Percentiles rank a stretch among this genome's conserved stretches.
These are phyloP conservation scores for Macadamia integrifolia DNA, from an alignment of 164 flowering plant genomes.

Conservation along the genomic window DNA sequence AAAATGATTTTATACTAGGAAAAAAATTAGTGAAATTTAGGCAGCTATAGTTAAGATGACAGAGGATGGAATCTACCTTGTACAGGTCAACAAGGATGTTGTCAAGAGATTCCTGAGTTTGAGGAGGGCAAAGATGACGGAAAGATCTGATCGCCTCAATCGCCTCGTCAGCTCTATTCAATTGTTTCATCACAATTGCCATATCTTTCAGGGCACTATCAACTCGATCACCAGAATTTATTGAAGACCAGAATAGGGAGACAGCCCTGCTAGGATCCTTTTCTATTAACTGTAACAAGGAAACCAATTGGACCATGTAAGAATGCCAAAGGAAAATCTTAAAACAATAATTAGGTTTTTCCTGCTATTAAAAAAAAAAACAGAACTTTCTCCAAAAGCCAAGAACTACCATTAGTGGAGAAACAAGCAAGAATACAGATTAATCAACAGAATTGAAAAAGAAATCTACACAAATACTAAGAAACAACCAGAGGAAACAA, in stretches of 20 bases:
- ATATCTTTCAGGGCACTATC: slow-evolving; percentile 93
- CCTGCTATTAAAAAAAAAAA: too few relatives aligned
- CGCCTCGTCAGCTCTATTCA: slow-evolving; percentile 80
- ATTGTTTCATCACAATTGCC: slow-evolving; percentile 88
- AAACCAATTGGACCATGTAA: not conserved
- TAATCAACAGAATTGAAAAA: not conserved
- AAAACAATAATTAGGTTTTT: not conserved
- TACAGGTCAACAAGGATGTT: slow-evolving; percentile 80
- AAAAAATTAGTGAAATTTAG: too few relatives aligned
- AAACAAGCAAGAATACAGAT: not conserved
- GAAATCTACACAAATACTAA: not conserved
- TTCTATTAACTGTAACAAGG: slow-evolving; percentile 50
- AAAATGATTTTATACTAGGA: not conserved
- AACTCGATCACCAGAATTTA: slow-evolving; percentile 75
- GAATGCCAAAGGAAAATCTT: not conserved
- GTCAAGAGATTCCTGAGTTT: slow-evolving; percentile 82
- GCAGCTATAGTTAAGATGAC: too few relatives aligned
- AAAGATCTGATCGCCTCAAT: slow-evolving; percentile 91
- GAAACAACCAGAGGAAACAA: not conserved
- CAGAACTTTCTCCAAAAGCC: not conserved
- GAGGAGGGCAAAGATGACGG: slow-evolving; percentile 63
- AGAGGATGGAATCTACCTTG: slow-evolving; percentile 44
- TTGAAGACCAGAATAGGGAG: slow-evolving; percentile 81
- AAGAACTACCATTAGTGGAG: not conserved
- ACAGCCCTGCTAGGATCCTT: slow-evolving; percentile 68